Evolutionary conservation across 441 rosid species (phyloP).

Genomic region (Kokia cookei): DNA sequence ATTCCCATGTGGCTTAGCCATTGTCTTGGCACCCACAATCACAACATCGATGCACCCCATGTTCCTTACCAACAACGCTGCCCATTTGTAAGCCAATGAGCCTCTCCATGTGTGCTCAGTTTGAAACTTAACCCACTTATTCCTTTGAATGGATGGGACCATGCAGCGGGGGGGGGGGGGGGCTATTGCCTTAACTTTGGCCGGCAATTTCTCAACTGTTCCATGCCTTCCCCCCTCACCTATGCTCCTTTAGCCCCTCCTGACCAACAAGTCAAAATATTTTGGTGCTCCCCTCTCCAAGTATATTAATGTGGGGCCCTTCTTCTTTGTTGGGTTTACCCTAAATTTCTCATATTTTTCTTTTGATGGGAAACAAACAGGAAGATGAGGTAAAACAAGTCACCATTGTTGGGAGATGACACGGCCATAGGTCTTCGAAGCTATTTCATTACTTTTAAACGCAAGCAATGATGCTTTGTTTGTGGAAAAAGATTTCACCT

Average conservation of each 20-base stretch:
- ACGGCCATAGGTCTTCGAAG: conserved; percentile 12
- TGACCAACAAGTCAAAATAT: conserved; percentile 17
- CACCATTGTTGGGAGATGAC: conserved; percentile 15
- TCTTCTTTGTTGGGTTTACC: neutral
- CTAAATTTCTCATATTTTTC: neutral
- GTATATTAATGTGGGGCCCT: neutral
- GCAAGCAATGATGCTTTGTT: conserved; percentile 29
- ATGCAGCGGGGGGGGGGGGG: conserved; percentile 26
- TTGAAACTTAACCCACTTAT: neutral
- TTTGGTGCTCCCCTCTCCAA: neutral
- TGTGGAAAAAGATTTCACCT: conserved; percentile 7
- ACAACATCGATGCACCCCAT: neutral
- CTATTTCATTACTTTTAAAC: conserved; percentile 22
- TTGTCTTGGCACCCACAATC: neutral
- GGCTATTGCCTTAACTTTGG: conserved; percentile 30
- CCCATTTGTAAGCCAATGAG: neutral
- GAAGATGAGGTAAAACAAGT: neutral
- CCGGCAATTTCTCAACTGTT: conserved; percentile 25
- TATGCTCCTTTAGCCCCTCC: neutral
- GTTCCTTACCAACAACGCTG: neutral
- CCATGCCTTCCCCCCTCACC: neutral
- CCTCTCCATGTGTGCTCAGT: neutral
- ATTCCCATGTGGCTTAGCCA: neutral
- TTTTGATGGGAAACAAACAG: neutral
- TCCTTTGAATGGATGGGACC: neutral